A percentile compares a stretch with the other conserved stretches of the same genome.
These are phyloP conservation scores for Tetrahymena malaccensis DNA, from an alignment of 73 alveolate species.

Conservation along the genomic window DNA sequence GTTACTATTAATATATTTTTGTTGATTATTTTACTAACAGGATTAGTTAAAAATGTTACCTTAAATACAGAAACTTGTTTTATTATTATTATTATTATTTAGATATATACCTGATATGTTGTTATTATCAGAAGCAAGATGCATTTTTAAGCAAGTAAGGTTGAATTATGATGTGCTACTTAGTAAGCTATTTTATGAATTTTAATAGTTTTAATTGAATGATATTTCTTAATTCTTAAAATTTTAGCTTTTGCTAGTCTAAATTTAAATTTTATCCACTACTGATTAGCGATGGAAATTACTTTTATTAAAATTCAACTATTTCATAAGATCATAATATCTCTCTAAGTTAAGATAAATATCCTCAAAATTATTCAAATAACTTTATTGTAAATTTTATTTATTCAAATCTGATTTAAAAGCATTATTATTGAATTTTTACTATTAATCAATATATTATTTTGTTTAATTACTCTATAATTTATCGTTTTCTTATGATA, in stretches of 20 bases:
- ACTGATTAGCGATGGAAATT: too few species aligned
- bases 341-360: background rate
- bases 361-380: too few species aligned
- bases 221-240: too few species aligned
- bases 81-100: too few species aligned
- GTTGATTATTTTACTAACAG: background rate
- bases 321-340: background rate
- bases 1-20: background rate
- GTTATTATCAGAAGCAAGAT: too few species aligned
- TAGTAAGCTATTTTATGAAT: background rate
- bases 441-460: too few species aligned
- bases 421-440: too few species aligned
- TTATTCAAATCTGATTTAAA: too few species aligned
- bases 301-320: too few species aligned
- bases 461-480: background rate
- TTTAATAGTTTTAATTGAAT: background rate
- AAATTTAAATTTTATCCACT: too few species aligned
- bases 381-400: too few species aligned
- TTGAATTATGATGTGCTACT: background rate
- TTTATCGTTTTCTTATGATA: background rate
- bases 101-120: background rate
- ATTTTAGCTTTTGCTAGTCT: background rate
- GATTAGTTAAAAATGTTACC: background rate
- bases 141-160: background rate
- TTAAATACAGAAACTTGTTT: background rate